Base-by-base conservation (phyloP, 306 rosid genomes). In the Vigna hirtella region DNA sequence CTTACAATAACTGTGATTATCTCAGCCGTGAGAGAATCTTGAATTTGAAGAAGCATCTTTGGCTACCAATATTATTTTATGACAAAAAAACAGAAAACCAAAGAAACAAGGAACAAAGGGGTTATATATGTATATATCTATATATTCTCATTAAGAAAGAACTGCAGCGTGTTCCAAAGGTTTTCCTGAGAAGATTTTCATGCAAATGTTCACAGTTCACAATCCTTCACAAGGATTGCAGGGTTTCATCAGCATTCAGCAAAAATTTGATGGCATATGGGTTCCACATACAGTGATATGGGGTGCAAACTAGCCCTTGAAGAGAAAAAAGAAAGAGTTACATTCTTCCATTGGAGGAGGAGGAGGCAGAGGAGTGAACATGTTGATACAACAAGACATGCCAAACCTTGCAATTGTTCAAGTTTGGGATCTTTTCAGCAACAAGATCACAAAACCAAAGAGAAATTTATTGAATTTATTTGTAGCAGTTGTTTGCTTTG, bases 401-500 rank as follows among this genome's bases (percentile, higher is more conserved):
- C 72, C 20, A 47, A 51, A 4, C 61, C 82, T 32, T 16, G 43
- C 34, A 24, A 66, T 63, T 72, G 47, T 72, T 79, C 78, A 18
- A 40, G 38, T 47, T 56, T 43, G 32, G 47, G 50, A 32, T 75
- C 83, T 80, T 10, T 72, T 18, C 45, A 43, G 22, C 80, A 70
- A 45, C 53, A 69, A 48, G 86, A 52, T 16, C 42, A 84, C 1
- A 84, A 63, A 32, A 68, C 75, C 71, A 74, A 79, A 36, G 87
- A 81, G 34, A 83, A 77, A 15, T 9, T 80, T 48, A 48, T 74
- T 0, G 90, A 87, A 73, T 84, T 79, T 30, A 26, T 84, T 8
- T 88, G 93, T 42, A 88, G 84, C 3, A 78, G 88, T 61, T 89
- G 95, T 73, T 32, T 86, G 49, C 83, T 87, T 6, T 89, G 89